These are phyloP conservation scores for Aspergillus sparsus DNA, from an alignment of 495 filamentous ascomycete species.

Conservation along the genomic window DNA sequence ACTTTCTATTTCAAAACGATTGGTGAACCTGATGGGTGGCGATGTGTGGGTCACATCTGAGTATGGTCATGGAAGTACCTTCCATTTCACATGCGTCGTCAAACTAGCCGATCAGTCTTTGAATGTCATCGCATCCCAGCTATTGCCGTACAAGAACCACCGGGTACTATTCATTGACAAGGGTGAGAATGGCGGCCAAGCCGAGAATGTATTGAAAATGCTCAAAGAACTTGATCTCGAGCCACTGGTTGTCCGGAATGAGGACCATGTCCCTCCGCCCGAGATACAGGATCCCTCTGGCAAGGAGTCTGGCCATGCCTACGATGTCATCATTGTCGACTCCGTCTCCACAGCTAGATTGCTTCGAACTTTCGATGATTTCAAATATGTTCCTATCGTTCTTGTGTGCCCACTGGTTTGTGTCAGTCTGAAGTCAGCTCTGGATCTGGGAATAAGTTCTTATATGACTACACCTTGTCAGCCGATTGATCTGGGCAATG, in stretches of 20 bases:
- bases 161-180: slow-evolving; percentile 96
- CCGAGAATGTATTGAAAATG: slow-evolving; percentile 76
- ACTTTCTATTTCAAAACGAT: slow-evolving; percentile 91
- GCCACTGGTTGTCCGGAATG: slow-evolving; percentile 76
- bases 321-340: slow-evolving; percentile 97
- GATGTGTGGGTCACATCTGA: slow-evolving; percentile 95
- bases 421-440: slow-evolving; percentile 88
- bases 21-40: slow-evolving; percentile 97
- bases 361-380: slow-evolving; percentile 83
- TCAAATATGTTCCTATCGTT: slow-evolving; percentile 97
- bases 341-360: slow-evolving; percentile 86
- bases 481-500: slow-evolving; percentile 93
- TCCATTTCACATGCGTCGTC: slow-evolving; percentile 96
- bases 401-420: slow-evolving; percentile 88
- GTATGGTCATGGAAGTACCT: slow-evolving; percentile 90
- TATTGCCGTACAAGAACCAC: slow-evolving; percentile 83
- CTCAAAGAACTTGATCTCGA: slow-evolving; percentile 75
- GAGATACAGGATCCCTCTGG: slow-evolving; percentile 59
- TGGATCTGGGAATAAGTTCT: slow-evolving; percentile 94
- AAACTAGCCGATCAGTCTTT: slow-evolving; percentile 83
- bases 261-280: slow-evolving; percentile 58
- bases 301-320: slow-evolving; percentile 64
- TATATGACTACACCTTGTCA: slow-evolving; percentile 99
- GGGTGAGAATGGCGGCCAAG: slow-evolving; percentile 72
- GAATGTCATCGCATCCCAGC: slow-evolving; percentile 75